Evolutionary conservation across 83 land plant species (phyloP).

Genomic region (Isoetes engelmannii): DNA sequence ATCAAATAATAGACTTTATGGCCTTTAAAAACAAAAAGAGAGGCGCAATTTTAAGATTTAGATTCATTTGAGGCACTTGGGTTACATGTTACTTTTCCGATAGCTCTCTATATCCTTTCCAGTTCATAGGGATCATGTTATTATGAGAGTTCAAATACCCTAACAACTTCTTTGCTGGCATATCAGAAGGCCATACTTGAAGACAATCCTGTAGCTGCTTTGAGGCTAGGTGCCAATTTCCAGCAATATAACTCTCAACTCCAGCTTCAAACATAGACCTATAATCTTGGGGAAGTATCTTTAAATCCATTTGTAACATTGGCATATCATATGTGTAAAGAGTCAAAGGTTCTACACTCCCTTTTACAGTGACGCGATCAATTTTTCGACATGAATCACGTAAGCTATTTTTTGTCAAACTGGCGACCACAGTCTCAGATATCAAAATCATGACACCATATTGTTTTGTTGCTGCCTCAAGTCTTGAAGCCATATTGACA

Average conservation of each 20-base stretch:
- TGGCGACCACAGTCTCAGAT: constrained; percentile 37
- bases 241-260: constrained; percentile 37
- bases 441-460: constrained; percentile 37
- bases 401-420: constrained; percentile 34
- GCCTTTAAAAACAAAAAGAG: too few species aligned
- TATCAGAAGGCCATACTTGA: constrained; percentile 41
- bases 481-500: constrained; percentile 40
- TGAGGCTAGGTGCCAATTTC: constrained; percentile 30
- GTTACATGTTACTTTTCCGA: constrained; percentile 22
- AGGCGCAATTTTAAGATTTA: too few species aligned
- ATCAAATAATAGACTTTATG: too few species aligned
- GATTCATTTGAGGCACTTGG: too few species aligned
- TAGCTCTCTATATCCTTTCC: constrained; percentile 43
- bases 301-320: constrained; percentile 30
- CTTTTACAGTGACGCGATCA: constrained; percentile 40
- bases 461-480: constrained; percentile 43
- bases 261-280: constrained; percentile 28
- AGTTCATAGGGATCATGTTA: constrained; percentile 28
- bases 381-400: constrained; percentile 34
- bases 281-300: constrained; percentile 24
- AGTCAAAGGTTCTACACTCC: constrained; percentile 36
- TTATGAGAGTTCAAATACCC: constrained; percentile 39
- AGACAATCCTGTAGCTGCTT: constrained; percentile 32
- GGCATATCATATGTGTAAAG: constrained; percentile 40
- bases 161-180: constrained; percentile 24